phyloP scores from a whole-genome alignment of 345 rosid species.

The Balakata baccata region DNA sequence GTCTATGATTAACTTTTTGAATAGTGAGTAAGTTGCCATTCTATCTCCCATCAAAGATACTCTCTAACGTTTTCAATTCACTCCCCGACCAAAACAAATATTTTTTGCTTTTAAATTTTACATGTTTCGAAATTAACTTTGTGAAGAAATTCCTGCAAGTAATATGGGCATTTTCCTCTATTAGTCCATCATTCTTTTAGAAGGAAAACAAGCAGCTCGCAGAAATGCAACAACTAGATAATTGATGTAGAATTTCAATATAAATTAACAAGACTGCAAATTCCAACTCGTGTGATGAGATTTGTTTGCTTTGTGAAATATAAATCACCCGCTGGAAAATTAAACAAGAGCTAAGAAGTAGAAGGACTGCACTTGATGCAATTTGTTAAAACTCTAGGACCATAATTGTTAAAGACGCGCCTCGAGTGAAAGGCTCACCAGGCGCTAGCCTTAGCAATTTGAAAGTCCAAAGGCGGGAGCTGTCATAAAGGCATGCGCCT shows the following conservation, averaged over 20 bases:
- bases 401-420: no score
- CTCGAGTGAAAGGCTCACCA: no score
- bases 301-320: background rate
- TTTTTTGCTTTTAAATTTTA: background rate
- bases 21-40: background rate
- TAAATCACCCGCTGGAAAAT: background rate
- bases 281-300: slow-evolving; percentile 8
- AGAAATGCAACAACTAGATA: background rate
- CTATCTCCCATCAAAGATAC: background rate
- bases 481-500: no score
- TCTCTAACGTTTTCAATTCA: background rate
- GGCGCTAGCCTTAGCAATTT: no score
- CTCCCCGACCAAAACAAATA: background rate
- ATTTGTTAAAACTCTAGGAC: background rate
- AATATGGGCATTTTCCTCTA: background rate
- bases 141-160: background rate
- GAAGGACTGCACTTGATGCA: background rate
- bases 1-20: background rate
- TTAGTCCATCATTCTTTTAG: background rate
- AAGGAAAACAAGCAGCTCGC: background rate
- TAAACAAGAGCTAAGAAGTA: background rate
- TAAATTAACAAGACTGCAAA: background rate
- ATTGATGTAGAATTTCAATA: background rate
- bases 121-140: background rate
- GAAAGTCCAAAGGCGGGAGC: no score